A percentile compares a stretch with the other conserved stretches of the same genome.
Conservation (phyloP, 805 yeast species). For the Candida fluviatilis region DNA sequence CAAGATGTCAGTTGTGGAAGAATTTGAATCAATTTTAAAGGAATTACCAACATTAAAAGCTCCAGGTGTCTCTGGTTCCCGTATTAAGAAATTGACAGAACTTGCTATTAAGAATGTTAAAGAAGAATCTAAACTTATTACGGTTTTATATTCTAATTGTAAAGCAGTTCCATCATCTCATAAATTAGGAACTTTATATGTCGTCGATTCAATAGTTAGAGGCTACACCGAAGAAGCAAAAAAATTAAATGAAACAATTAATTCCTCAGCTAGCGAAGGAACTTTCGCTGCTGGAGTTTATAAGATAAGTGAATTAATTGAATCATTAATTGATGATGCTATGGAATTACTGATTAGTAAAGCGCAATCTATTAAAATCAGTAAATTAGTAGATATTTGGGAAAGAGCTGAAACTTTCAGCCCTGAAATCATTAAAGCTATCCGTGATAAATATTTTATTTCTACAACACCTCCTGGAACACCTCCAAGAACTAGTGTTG, state of each 20-base stretch:
- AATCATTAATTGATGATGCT: conserved; percentile 59
- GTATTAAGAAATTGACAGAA: conserved; percentile 82
- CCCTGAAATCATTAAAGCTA: conserved; percentile 47
- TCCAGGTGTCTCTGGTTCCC: conserved; percentile 93
- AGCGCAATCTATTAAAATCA: conserved; percentile 64
- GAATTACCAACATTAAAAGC: conserved; percentile 61
- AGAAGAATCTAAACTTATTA: conserved; percentile 52
- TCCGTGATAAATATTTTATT: conserved; percentile 56
- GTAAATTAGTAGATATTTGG: conserved; percentile 91
- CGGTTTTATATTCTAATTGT: conserved; percentile 60
- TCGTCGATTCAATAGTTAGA: conserved; percentile 88
- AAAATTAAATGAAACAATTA: conserved; percentile 46
- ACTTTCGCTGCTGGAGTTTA: conserved; percentile 70
- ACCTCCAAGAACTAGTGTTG: conserved; percentile 40
- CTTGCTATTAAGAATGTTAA: conserved; percentile 67
- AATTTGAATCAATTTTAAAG: conserved; percentile 45
- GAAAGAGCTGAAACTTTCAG: conserved; percentile 76
- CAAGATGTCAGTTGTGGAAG: conserved; percentile 39
- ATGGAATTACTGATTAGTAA: conserved; percentile 48
- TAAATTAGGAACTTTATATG: conserved; percentile 87
- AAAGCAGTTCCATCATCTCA: conserved; percentile 72
- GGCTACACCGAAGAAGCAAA: conserved; percentile 74
- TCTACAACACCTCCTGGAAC: conserved; percentile 68
- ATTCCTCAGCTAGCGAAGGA: conserved; percentile 55
- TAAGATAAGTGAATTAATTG: conserved; percentile 61